Base-by-base conservation (phyloP, 225 moss, liverwort and hornwort genomes). In the Physcomitrellopsis africana region DNA sequence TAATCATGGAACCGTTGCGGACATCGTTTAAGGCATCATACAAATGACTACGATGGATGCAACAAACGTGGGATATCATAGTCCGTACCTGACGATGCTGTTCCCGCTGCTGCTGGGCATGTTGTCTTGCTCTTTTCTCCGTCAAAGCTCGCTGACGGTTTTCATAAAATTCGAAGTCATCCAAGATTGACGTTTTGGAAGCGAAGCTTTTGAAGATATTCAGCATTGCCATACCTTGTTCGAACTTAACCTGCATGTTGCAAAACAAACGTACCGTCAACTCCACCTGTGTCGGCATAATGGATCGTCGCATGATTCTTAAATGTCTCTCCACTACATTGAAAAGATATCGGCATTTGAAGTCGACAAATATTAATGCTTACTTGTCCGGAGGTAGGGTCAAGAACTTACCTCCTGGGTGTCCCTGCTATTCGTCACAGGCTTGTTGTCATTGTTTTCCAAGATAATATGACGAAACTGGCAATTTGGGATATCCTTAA, bases 351-450 rank as follows among this genome's bases (percentile, higher is more conserved):
- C 32, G 32, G 32, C 32, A 4, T 37, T 37, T 37, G 7, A 37
- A 37, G 32, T 37, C 32, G 7, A 37, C 32, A 37, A 37, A 37
- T 0, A 37, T 7, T 1, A 37, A 2, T 4, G 32, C 32, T 37
- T 4, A 4, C 32, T 37, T 7, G 32, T 37, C 32, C 32, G 7
- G 44, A 48, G 10, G 0, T 54, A 15, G 47, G 20, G 1, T 44
- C 51, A 13, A 18, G 3, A 26, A 24, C 14, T 72, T 65, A 95
- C 99, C 99, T 99, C 99, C 81, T 99, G 99, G 3, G 99, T 99
- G 65, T 99, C 99, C 85, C 99, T 92, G 79, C 99, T 99, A 76
- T 99, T 99, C 48, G 99, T 99, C 74, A 99, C 99, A 43, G 99
- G 99, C 79, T 99, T 99, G 65, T 91, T 99, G 71, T 99, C 99